These are phyloP conservation scores for Teunomyces cretensis DNA, from an alignment of 805 yeast genomes.

Conservation along the genomic window DNA sequence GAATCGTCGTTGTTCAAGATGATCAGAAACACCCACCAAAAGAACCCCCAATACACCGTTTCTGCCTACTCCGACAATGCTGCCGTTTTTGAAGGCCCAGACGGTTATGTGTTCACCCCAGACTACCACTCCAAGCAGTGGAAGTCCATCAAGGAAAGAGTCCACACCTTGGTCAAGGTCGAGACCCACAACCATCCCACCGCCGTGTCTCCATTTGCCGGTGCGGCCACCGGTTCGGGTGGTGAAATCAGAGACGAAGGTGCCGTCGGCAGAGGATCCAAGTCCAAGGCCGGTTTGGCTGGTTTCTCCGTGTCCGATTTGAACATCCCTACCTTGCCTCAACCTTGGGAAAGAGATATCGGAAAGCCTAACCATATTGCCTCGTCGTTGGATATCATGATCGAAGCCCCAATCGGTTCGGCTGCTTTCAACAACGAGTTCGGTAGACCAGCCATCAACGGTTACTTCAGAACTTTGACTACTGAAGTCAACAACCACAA, in stretches of 20 bases:
- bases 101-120: constrained; percentile 77
- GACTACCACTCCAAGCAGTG: constrained; percentile 70
- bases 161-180: constrained; percentile 89
- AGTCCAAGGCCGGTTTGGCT: constrained; percentile 92
- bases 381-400: constrained; percentile 88
- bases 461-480: constrained; percentile 94
- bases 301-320: constrained; percentile 93
- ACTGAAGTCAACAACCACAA: constrained; percentile 65
- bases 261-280: constrained; percentile 98
- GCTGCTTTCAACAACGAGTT: constrained; percentile 98
- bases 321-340: constrained; percentile 76
- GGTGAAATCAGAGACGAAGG: constrained; percentile 99
- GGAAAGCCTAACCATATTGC: constrained; percentile 96
- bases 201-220: constrained; percentile 98
- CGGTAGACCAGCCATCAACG: constrained; percentile 96
- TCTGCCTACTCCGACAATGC: constrained; percentile 98
- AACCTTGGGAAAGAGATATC: constrained; percentile 92
- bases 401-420: constrained; percentile 95
- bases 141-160: constrained; percentile 71
- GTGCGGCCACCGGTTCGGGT: constrained; percentile 99
- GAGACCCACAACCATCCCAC: constrained; percentile 99
- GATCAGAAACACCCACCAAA: constrained; percentile 91
- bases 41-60: constrained; percentile 77
- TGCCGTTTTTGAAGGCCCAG: constrained; percentile 86
- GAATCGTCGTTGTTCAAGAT: constrained; percentile 80